Evolutionary conservation across 2,329 filamentous ascomycete species (phyloP), one percentile per base, ranked within the genome.

Genomic region (Cladosporium sphaerospermum): DNA sequence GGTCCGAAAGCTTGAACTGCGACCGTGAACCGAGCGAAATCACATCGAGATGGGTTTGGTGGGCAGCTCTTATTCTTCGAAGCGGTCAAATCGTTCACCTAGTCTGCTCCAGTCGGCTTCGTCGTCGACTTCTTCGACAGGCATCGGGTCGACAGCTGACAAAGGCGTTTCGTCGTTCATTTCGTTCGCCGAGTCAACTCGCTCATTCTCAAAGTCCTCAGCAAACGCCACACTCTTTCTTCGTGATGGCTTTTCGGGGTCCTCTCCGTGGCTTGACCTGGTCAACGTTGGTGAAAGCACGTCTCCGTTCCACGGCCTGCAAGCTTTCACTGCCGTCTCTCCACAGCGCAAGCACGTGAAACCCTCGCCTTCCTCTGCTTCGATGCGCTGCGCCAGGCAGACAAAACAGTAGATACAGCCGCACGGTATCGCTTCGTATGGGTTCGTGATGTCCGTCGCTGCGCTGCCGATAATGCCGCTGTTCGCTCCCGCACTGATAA

Each of bases 391-490:
- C 3, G 91, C 89, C n/a, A 97, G 72, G 65, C 93, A 99, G 14
- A 95, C 89, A 67, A 95, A 99, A 71, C 93, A 99, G 73, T 97
- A 99, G 55, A 96, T 78, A 69, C 91, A 96, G 0, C 87, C 87
- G 64, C 93, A 99, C 0, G 89, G 85, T 2, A 91, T 81, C 0
- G 90, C 83, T 71, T 96, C 89, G 68, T 99, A 99, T 0, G 93
- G 91, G 67, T 97, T 99, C 4, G 92, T 96, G 57, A 97, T 85
- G 64, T 97, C 93, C 0, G 91, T 96, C 59, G 90, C 86, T 6
- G 89, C 88, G 14, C 88, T 95, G 14, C 91, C 92, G 40, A 95
- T 79, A 9, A 96, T 86, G 11, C 91, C 90, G 65, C 73, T 61
- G 45, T 63, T 65, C 41, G 84, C 80, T 1, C 67, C 63, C 8